Percentiles rank a stretch among this genome's conserved stretches.
These are phyloP conservation scores for Clonostachys sp. DNA, from an alignment of 2,329 filamentous ascomycete genomes.

Conservation along the genomic window DNA sequence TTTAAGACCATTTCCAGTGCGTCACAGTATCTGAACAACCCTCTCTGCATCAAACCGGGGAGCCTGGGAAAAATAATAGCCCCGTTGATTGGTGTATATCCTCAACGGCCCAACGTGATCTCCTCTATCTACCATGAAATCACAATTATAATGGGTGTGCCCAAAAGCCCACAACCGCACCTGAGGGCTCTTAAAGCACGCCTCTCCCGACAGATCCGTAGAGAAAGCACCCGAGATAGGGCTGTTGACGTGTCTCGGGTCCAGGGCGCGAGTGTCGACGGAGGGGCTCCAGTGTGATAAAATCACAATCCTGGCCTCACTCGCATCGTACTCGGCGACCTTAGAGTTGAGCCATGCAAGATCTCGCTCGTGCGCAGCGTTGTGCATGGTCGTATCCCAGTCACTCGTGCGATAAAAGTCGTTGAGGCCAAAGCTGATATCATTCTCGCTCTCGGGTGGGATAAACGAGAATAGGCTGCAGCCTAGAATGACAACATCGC, in stretches of 20 bases:
- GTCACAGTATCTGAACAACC: no score
- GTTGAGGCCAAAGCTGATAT: conserved; percentile 37
- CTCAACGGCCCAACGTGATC: conserved; percentile 14
- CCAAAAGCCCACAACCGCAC: conserved; percentile 43
- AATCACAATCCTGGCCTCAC: conserved; percentile 19
- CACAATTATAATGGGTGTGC: conserved; percentile 42
- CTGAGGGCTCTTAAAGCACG: conserved; percentile 22
- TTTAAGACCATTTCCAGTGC: no score
- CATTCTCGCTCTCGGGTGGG: conserved; percentile 22
- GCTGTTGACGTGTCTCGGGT: conserved; percentile 24
- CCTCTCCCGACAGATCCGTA: conserved; percentile 27
- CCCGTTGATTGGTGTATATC: conserved; percentile 31
- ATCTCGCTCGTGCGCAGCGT: conserved; percentile 27
- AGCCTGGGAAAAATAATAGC: conserved; percentile 31
- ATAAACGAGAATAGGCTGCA: conserved; percentile 44
- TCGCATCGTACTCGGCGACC: conserved; percentile 17
- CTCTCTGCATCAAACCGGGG: neutral
- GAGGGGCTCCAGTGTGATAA: conserved; percentile 38
- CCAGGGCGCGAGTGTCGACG: conserved; percentile 17
- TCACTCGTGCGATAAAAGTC: conserved; percentile 44
- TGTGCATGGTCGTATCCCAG: conserved; percentile 32
- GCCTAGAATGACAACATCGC: conserved; percentile 21
- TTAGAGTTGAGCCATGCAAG: conserved; percentile 35
- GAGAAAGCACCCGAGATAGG: conserved; percentile 24
- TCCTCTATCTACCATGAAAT: conserved; percentile 19